These are phyloP conservation scores for Gillenia trifoliata DNA, from an alignment of 306 rosid species.

Conservation along the genomic window DNA sequence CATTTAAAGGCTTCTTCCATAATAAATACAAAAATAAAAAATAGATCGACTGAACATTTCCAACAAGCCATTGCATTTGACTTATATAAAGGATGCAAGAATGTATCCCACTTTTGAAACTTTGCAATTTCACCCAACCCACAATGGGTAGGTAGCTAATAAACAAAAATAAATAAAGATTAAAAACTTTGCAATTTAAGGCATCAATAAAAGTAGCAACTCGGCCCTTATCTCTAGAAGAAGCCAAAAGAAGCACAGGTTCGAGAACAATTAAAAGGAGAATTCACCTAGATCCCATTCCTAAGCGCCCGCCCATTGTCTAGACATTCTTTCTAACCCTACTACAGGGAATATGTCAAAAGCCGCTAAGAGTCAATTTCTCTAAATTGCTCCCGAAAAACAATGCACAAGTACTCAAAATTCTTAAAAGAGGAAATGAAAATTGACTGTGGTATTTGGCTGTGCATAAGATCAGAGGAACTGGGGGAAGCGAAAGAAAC, in stretches of 20 bases:
- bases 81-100: background rate
- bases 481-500: background rate
- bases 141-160: background rate
- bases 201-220: background rate
- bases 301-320: slow-evolving; percentile 4
- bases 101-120: background rate
- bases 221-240: background rate
- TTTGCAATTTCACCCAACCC: background rate
- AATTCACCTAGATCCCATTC: slow-evolving; percentile 14
- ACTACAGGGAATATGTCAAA: background rate
- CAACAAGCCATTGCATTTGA: background rate
- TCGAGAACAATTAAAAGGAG: background rate
- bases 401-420: background rate
- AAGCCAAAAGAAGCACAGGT: slow-evolving; percentile 5
- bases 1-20: slow-evolving; percentile 9
- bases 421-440: background rate
- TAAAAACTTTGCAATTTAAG: background rate
- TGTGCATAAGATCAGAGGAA: slow-evolving; percentile 18
- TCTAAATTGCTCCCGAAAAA: background rate
- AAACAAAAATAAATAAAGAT: background rate
- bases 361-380: slow-evolving; percentile 11
- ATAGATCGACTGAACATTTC: background rate
- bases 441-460: background rate
- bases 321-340: slow-evolving; percentile 7
- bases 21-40: background rate